Conservation (phyloP, 2,329 filamentous ascomycete species). For the Cytospora leucostoma region DNA sequence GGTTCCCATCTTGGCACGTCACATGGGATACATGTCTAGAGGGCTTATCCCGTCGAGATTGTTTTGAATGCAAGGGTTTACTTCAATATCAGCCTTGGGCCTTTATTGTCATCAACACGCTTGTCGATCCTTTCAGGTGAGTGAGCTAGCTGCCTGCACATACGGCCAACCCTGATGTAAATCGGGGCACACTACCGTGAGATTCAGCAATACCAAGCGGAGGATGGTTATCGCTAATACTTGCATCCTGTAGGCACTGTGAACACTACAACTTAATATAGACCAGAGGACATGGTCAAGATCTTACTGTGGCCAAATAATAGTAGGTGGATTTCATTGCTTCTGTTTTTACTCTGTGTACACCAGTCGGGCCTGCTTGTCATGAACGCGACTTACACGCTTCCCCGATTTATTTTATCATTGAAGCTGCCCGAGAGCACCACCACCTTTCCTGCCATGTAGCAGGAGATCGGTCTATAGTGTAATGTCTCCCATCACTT, state of each 20-base stretch:
- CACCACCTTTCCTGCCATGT: not conserved
- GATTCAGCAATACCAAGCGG: not conserved
- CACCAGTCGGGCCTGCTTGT: not conserved
- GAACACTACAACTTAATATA: not conserved
- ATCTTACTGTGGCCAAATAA: not conserved
- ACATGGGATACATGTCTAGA: not conserved
- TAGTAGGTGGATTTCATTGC: not conserved
- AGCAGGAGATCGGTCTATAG: not conserved
- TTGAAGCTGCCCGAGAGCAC: not conserved
- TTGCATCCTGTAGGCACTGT: not conserved
- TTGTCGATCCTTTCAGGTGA: not conserved
- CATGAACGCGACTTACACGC: not conserved
- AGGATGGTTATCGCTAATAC: not conserved
- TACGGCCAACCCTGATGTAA: not conserved
- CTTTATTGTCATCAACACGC: not conserved
- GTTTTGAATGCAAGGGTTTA: not conserved
- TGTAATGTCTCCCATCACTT: not conserved
- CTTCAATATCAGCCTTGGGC: not conserved
- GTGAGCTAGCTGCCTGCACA: not conserved
- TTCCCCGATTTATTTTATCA: not conserved
- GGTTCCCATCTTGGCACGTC: not conserved
- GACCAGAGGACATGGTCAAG: not conserved
- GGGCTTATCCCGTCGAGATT: not conserved
- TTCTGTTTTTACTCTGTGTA: not conserved
- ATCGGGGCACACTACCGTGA: not conserved